Percentiles rank a stretch among this genome's conserved stretches.
Evolutionary conservation across 2,329 filamentous ascomycete species (phyloP).

Genomic region (Torrubiella hemipterigena): DNA sequence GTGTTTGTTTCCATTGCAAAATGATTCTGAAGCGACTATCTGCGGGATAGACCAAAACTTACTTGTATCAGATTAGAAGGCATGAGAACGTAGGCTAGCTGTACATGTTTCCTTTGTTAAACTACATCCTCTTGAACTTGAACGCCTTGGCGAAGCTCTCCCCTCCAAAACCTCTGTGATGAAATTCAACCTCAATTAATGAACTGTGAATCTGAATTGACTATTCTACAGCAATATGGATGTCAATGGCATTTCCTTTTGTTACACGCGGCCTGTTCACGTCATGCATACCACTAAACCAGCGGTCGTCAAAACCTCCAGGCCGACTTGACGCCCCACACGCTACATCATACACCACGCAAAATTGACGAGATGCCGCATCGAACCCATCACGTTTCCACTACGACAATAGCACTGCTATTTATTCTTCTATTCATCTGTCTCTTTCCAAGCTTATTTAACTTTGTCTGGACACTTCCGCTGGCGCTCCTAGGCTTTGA

Average conservation of each 20-base stretch:
- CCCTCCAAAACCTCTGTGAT: no score
- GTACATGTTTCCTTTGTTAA: slow-evolving; percentile 1
- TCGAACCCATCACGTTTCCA: slow-evolving; percentile 21
- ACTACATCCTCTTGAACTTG: no score
- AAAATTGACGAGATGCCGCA: slow-evolving; percentile 25
- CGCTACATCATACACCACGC: slow-evolving; percentile 12
- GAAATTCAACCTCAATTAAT: no score
- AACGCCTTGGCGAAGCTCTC: no score
- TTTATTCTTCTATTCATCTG: slow-evolving; percentile 34
- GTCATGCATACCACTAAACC: no score
- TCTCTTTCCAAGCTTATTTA: slow-evolving; percentile 41
- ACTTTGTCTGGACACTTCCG: slow-evolving; percentile 37
- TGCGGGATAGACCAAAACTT: background rate
- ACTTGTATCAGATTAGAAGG: no score
- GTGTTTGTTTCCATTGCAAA: background rate
- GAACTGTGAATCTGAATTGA: no score
- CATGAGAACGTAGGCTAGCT: no score
- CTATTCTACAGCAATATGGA: no score
- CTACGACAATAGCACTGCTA: slow-evolving; percentile 30
- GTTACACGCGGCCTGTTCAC: no score
- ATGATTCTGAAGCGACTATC: background rate
- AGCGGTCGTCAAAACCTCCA: no score
- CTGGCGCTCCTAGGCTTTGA: slow-evolving; percentile 23
- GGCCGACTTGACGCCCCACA: slow-evolving; percentile 14
- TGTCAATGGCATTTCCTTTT: no score